Evolutionary conservation across 1,139 yeast species (phyloP).

Genomic region (Taiozyma sp.): DNA sequence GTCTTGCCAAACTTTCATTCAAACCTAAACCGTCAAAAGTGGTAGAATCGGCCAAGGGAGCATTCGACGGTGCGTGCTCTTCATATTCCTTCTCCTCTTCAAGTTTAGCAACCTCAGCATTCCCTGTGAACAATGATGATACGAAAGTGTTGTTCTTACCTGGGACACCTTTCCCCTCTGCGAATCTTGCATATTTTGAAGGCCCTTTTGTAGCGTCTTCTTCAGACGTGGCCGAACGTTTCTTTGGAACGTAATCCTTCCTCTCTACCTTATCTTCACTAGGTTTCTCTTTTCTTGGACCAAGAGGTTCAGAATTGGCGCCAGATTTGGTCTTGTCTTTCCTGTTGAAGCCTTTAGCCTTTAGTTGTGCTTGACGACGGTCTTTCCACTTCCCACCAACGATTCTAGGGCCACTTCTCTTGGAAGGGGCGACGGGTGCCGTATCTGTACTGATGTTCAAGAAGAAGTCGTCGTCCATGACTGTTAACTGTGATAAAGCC

Average conservation of each 20-base stretch:
- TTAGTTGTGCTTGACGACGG: constrained; percentile 54
- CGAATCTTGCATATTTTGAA: constrained; percentile 22
- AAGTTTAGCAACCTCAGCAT: constrained; percentile 36
- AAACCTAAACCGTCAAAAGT: constrained; percentile 71
- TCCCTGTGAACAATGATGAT: constrained; percentile 82
- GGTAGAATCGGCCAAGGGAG: constrained; percentile 67
- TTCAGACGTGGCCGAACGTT: constrained; percentile 8
- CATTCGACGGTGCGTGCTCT: constrained; percentile 67
- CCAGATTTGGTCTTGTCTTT: constrained; percentile 19
- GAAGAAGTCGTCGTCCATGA: constrained; percentile 56
- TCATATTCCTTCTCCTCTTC: constrained; percentile 27
- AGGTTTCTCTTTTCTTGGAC: background rate
- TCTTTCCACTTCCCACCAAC: constrained; percentile 81
- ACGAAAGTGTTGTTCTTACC: constrained; percentile 34
- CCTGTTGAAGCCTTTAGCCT: constrained; percentile 26
- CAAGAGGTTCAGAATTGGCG: background rate
- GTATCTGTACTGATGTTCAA: constrained; percentile 52
- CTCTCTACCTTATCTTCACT: background rate
- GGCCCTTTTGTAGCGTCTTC: constrained; percentile 24
- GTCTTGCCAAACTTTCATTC: constrained; percentile 44
- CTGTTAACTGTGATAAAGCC: background rate
- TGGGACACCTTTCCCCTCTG: constrained; percentile 19
- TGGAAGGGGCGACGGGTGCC: constrained; percentile 15
- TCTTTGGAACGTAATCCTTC: constrained; percentile 2
- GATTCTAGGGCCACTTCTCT: constrained; percentile 29